These are phyloP conservation scores for Ilyonectria mors-panacis DNA, from an alignment of 2,329 filamentous ascomycete genomes.

Conservation along the genomic window DNA sequence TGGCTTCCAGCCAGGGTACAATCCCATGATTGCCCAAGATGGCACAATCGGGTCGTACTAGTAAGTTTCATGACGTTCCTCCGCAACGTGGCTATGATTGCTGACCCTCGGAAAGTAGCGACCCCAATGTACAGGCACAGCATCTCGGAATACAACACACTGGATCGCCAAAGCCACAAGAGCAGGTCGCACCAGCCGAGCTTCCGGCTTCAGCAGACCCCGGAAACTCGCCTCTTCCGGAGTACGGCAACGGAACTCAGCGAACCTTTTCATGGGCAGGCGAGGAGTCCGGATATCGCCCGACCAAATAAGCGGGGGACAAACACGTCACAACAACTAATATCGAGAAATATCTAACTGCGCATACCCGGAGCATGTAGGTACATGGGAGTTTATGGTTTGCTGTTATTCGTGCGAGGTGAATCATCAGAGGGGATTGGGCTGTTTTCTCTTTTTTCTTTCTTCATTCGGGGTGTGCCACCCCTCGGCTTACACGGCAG, in stretches of 20 bases:
- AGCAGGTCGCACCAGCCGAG: conserved; percentile 50
- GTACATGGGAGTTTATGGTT: conserved; percentile 6
- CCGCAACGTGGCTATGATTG: neutral
- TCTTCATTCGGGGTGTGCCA: neutral
- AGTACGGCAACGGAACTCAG: conserved; percentile 42
- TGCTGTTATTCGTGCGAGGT: neutral
- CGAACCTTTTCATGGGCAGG: conserved; percentile 51
- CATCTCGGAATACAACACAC: conserved; percentile 33
- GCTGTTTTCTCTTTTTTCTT: neutral
- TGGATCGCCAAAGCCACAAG: conserved; percentile 38
- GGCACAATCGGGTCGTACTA: conserved; percentile 45
- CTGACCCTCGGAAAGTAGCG: conserved; percentile 28
- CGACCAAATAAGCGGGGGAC: conserved; percentile 31
- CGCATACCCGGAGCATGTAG: conserved; percentile 13
- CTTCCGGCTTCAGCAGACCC: conserved; percentile 52
- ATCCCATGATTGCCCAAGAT: conserved; percentile 39
- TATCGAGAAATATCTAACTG: neutral
- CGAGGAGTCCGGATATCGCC: conserved; percentile 48
- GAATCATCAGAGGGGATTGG: neutral
- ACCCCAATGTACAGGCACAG: conserved; percentile 34
- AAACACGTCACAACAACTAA: neutral
- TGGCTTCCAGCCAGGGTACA: conserved; percentile 36
- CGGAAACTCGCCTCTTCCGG: conserved; percentile 53
- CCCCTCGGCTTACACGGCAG: conserved; percentile 5
- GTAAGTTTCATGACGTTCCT: conserved; percentile 41